Evolutionary conservation across 2,329 filamentous ascomycete genomes (phyloP).

Genomic region (Pseudonectria buxi): DNA sequence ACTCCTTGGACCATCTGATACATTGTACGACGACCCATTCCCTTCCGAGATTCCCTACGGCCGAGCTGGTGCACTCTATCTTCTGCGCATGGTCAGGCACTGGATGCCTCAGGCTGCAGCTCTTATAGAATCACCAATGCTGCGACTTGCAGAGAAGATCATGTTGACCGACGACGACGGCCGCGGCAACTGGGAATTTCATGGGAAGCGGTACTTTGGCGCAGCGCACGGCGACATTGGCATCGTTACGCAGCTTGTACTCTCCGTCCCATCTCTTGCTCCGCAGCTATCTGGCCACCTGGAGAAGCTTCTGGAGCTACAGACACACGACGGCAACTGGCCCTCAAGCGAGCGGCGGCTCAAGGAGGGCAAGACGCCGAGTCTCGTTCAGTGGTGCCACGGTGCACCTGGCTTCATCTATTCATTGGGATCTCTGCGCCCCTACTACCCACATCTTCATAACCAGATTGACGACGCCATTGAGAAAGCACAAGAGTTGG

Average conservation of each 20-base stretch:
- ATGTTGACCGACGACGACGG: constrained; percentile 41
- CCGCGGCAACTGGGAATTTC: constrained; percentile 53
- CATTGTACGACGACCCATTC: constrained; percentile 31
- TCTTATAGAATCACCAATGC: constrained; percentile 46
- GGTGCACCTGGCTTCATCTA: constrained; percentile 57
- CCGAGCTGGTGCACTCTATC: constrained; percentile 60
- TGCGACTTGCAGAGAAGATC: constrained; percentile 53
- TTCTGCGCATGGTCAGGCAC: constrained; percentile 56
- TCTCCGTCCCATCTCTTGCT: constrained; percentile 49
- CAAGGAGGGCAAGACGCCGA: constrained; percentile 33
- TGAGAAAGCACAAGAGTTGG: constrained; percentile 42
- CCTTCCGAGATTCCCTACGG: constrained; percentile 61
- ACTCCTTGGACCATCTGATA: constrained; percentile 23
- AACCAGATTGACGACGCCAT: constrained; percentile 48
- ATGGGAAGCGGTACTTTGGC: constrained; percentile 55
- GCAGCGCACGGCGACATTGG: constrained; percentile 63
- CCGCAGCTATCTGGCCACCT: constrained; percentile 46
- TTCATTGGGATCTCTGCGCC: constrained; percentile 49
- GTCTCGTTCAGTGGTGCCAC: constrained; percentile 60
- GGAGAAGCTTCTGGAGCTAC: constrained; percentile 49
- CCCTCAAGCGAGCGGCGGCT: constrained; percentile 42
- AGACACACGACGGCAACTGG: constrained; percentile 58
- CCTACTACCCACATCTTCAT: constrained; percentile 48
- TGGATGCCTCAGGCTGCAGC: constrained; percentile 44
- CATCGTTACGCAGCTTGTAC: constrained; percentile 62